A percentile compares a stretch with the other conserved stretches of the same genome.
Evolutionary conservation across 1,139 yeast genomes (phyloP).

Genomic region (Trichomonascaceae sp.): DNA sequence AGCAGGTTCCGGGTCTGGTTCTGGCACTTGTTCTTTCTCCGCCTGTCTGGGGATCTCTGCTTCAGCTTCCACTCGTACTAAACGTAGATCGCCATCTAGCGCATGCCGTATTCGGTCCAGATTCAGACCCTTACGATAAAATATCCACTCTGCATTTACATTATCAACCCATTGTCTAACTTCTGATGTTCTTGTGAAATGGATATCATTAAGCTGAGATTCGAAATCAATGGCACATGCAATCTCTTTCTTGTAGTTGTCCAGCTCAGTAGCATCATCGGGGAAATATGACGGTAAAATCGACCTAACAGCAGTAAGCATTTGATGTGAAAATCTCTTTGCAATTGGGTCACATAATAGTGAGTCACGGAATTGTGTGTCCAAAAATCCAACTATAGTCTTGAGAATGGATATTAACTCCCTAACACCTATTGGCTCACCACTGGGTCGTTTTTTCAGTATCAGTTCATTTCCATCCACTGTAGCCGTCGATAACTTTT

Average conservation of each 20-base stretch:
- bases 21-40: not conserved
- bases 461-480: constrained; percentile 9
- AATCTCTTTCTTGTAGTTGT: constrained; percentile 17
- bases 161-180: constrained; percentile 21
- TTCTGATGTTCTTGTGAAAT: constrained; percentile 24
- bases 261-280: constrained; percentile 14
- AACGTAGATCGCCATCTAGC: not conserved
- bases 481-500: constrained; percentile 13
- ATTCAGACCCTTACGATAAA: constrained; percentile 17
- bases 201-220: constrained; percentile 15
- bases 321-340: constrained; percentile 21
- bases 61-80: not conserved
- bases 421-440: not conserved
- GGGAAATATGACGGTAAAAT: constrained; percentile 25
- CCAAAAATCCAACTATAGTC: constrained; percentile 19
- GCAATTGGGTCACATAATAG: constrained; percentile 16
- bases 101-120: constrained; percentile 16
- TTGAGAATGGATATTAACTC: constrained; percentile 7
- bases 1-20: not conserved
- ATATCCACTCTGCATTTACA: constrained; percentile 24
- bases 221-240: constrained; percentile 22
- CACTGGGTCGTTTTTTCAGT: constrained; percentile 5
- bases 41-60: not conserved
- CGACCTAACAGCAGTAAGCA: constrained; percentile 18
- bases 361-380: constrained; percentile 16